Evolutionary conservation across 164 flowering plant species (phyloP), one percentile per base, ranked within the genome.

Genomic region (Paratinospora sagittata): DNA sequence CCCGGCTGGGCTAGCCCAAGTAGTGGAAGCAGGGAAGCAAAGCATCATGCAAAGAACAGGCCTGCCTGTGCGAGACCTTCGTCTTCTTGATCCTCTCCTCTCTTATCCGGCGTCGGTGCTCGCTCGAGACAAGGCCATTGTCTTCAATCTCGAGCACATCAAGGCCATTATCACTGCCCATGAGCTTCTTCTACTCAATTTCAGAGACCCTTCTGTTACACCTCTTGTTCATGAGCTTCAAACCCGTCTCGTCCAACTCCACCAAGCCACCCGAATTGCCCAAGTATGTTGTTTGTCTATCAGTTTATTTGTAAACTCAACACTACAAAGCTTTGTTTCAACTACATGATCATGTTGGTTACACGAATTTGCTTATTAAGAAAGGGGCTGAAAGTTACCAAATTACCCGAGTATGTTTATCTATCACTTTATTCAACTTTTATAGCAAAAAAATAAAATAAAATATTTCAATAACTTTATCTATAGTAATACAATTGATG

Each of bases 101-200:
- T 97, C 89, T 36, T 93, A 93, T 71, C 97, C 98, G 0, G 89
- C 97, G 0, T 89, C 97, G 6, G 90, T 93, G 26, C 90, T 93
- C 19, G 98, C 96, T 6, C 81, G 98, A 73, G 98, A 93, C 86
- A 90, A 83, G 83, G 98, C 98, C 26, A 91, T 93, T 66, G 96
- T 93, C 19, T 94, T 93, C 0, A 93, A 93, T 68, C 81, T 93
- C 19, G 98, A 93, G 89, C 98, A 93, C 84, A 93, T 93, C 76
- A 86, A 97, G 11, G 91, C 97, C 71, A 90, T 93, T 23, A 93
- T 93, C 65, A 90, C 92, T 14, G 97, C 97, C 0, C 96, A 91
- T 66, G 98, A 93, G 79, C 96, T 93, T 71, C 74, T 90, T 49
- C 81, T 93, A 2, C 75, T 91, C 69, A 90, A 91, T 81, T 91